Conservation (phyloP, 306 rosid genomes). For the Glycyrrhiza uralensis region DNA sequence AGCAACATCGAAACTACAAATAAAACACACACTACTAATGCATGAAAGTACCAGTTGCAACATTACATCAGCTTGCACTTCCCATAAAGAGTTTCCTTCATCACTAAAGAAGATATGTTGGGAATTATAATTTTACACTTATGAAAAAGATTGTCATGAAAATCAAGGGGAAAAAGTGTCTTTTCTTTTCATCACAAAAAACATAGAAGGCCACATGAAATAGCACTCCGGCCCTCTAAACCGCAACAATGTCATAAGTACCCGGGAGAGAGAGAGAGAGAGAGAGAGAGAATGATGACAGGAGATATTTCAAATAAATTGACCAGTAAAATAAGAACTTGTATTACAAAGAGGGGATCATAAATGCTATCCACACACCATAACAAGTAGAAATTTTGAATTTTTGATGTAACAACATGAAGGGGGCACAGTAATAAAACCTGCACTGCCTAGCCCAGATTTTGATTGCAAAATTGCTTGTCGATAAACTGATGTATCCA, state of each 20-base stretch:
- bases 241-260: too few relatives aligned
- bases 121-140: background rate
- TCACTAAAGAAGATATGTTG: background rate
- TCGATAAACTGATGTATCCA: constrained; percentile 77
- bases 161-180: background rate
- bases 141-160: background rate
- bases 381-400: background rate
- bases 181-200: background rate
- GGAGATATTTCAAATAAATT: background rate
- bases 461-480: constrained; percentile 76
- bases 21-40: constrained; percentile 6
- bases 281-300: background rate
- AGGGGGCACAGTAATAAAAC: constrained; percentile 28
- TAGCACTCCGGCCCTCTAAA: background rate
- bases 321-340: background rate
- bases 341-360: background rate
- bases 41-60: background rate
- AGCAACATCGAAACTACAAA: background rate
- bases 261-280: too few relatives aligned
- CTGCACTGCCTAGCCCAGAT: constrained; percentile 68
- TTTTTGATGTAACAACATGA: background rate
- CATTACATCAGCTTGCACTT: constrained; percentile 6
- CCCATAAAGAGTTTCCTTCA: background rate
- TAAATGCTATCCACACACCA: background rate
- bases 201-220: background rate